phyloP scores from a whole-genome alignment of 176 grass and related monocot genomes.

The Carex myosuroides region DNA sequence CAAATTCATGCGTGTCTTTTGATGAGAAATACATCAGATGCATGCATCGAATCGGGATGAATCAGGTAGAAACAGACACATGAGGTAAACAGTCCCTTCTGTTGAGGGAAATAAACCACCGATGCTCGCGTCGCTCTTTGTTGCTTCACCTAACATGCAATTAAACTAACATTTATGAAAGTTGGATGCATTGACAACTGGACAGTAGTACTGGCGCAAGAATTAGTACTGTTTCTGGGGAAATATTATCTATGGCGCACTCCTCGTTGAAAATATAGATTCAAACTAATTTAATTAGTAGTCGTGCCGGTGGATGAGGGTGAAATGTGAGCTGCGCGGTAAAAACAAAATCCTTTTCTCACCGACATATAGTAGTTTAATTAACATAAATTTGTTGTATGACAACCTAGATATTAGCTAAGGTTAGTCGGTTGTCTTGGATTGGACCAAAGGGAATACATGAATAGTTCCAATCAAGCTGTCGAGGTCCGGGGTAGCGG shows the following conservation, averaged over 20 bases:
- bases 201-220: background rate
- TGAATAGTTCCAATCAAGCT: background rate
- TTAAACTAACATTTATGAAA: constrained; percentile 14
- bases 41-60: background rate
- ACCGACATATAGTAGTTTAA: background rate
- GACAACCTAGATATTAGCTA: background rate
- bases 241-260: background rate
- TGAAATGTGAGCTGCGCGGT: background rate
- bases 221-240: background rate
- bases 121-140: background rate
- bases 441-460: background rate
- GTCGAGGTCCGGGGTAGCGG: background rate
- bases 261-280: background rate
- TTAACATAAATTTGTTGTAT: background rate
- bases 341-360: background rate
- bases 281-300: background rate
- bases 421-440: background rate
- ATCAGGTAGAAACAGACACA: background rate
- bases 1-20: background rate
- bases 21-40: background rate
- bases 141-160: background rate
- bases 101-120: background rate
- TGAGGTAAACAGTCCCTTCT: background rate
- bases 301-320: background rate
- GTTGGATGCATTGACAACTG: background rate